Evolutionary conservation across 495 filamentous ascomycete species (phyloP).

Genomic region (Talaromyces thailandensis): DNA sequence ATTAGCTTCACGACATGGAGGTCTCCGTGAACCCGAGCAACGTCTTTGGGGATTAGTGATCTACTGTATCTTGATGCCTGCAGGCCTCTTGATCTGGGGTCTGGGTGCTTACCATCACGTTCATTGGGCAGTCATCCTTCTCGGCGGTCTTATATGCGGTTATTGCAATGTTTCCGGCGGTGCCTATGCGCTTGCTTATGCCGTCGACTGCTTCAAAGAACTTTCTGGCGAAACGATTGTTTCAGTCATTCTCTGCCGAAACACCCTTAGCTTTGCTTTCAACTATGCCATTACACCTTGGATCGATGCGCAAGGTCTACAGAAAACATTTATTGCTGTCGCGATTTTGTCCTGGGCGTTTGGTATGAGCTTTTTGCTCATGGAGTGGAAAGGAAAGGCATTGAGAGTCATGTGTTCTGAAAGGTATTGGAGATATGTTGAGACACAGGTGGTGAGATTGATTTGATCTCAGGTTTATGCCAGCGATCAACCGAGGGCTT

Average conservation of each 20-base stretch:
- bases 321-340: slow-evolving; percentile 4
- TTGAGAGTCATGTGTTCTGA: not conserved
- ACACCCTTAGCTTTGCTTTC: slow-evolving; percentile 35
- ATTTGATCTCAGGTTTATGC: not conserved
- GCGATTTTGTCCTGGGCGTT: slow-evolving; percentile 3
- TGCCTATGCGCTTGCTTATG: slow-evolving; percentile 29
- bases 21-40: slow-evolving; percentile 28
- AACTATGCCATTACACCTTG: slow-evolving; percentile 7
- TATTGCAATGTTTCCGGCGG: slow-evolving; percentile 28
- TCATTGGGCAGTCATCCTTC: slow-evolving; percentile 26
- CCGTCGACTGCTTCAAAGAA: slow-evolving; percentile 33
- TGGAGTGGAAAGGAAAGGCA: slow-evolving; percentile 7
- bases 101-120: slow-evolving; percentile 20
- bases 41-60: slow-evolving; percentile 16
- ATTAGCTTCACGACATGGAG: slow-evolving; percentile 19
- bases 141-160: slow-evolving; percentile 19
- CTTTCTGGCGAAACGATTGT: slow-evolving; percentile 44
- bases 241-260: slow-evolving; percentile 47
- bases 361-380: slow-evolving; percentile 2
- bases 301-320: slow-evolving; percentile 3
- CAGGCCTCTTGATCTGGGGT: slow-evolving; percentile 26
- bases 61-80: slow-evolving; percentile 17
- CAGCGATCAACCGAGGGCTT: not conserved
- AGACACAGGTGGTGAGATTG: slow-evolving; percentile 4
- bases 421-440: slow-evolving; percentile 7